phyloP scores from a whole-genome alignment of 768 basidiomycete genomes.

The Xerocomellus dryophilus region DNA sequence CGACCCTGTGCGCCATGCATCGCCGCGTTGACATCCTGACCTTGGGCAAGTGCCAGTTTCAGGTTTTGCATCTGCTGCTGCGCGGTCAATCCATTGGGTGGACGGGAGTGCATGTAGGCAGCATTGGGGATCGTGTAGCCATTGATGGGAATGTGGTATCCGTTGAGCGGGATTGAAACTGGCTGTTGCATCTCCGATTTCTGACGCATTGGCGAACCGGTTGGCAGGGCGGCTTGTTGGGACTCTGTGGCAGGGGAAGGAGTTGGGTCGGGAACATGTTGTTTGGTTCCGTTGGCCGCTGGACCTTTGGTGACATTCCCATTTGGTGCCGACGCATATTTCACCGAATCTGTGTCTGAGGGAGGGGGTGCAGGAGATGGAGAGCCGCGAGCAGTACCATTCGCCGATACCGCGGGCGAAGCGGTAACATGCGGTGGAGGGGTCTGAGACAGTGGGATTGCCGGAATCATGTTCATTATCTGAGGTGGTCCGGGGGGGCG shows the following conservation, averaged over 20 bases:
- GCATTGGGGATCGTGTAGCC: constrained; percentile 36
- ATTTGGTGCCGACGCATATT: constrained; percentile 17
- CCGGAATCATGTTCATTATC: constrained; percentile 32
- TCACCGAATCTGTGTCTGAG: constrained; percentile 42
- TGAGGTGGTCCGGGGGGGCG: constrained; percentile 37
- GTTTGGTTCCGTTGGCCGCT: constrained; percentile 27
- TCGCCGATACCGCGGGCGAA: constrained; percentile 25
- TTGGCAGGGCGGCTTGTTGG: constrained; percentile 24
- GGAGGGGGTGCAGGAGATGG: constrained; percentile 36
- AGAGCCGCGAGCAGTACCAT: constrained; percentile 34
- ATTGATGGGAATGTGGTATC: constrained; percentile 49
- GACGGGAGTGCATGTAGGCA: constrained; percentile 35
- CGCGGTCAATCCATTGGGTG: constrained; percentile 41
- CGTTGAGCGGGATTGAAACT: constrained; percentile 39
- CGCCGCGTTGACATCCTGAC: constrained; percentile 37
- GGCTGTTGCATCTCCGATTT: constrained; percentile 49
- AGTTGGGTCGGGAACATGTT: constrained; percentile 21
- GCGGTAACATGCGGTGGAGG: constrained; percentile 34
- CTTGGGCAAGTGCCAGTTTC: constrained; percentile 52
- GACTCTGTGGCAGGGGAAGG: constrained; percentile 15
- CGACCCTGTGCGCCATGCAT: constrained; percentile 35
- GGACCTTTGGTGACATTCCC: constrained; percentile 28
- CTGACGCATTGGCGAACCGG: constrained; percentile 42
- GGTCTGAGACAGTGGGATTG: constrained; percentile 31
- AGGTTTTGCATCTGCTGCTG: constrained; percentile 65